Evolutionary conservation across 2,329 filamentous ascomycete species (phyloP), one percentile per base, ranked within the genome.

Genomic region (Neocucurbitaria cava): DNA sequence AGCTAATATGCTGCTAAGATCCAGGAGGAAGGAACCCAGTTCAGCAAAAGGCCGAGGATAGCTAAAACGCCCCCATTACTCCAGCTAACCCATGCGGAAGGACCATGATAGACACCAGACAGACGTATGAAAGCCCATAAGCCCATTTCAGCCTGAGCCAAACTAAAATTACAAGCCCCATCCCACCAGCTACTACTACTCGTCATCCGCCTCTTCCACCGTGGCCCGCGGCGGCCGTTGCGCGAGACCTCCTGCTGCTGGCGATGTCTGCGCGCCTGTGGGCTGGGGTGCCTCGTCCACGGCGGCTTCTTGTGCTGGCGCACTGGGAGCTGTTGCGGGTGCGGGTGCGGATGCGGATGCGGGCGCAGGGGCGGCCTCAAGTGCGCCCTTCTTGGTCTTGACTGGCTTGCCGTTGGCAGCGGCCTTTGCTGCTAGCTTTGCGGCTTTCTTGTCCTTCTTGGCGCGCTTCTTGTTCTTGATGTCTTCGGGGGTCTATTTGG

Each of bases 381-480:
- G 49, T n/a, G 62, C 68, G 52, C 75, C 68, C 46, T 72, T 73
- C 56, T 75, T 75, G 28, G 66, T 62, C 54, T 71, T 74, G 51
- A 42, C 11, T 20, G 59, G 43, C 15, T 67, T 70, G 39, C 68
- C 68, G 51, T 73, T 74, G 49, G 61, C 62, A 28, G 68, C 69
- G 18, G 69, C 68, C 54, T 70, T 70, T 28, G 69, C 67, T 9
- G 56, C 56, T 61, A 62, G 44, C 58, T 75, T 72, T 31, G 73
- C 65, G 5, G 68, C 69, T 45, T 75, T 76, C 54, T 72, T 72
- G 44, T 71, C 65, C 52, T 73, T 73, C 63, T 78, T 79, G 35
- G 73, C 71, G n/a, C 66, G 52, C 66, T 80, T 81, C 65, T 79
- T 79, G 47, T 75, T 71, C 56, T 78, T 78, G 58, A 76, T 72